Evolutionary conservation across 208 protist genomes (phyloP), one percentile per base, ranked within the genome.

Genomic region (Trypanosoma melophagium): DNA sequence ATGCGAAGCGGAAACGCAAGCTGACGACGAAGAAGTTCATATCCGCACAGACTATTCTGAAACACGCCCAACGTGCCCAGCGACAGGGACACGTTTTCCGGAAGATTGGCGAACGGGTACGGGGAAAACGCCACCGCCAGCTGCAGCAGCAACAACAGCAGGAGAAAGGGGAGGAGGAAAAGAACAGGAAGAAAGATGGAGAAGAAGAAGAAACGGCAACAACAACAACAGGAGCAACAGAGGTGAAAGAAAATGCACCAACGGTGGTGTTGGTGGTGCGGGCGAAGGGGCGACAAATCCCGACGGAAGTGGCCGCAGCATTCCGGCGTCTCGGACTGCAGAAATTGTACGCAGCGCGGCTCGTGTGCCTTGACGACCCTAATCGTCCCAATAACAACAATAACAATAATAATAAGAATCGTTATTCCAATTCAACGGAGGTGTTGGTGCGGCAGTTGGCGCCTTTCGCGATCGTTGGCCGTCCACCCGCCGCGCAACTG

Each of bases 21-120:
- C 80, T 96, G 19, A 71, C 66, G 0, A 93, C 85, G 16, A 90
- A 92, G 77, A 96, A 96, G 68, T 96, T 96, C 53, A 87, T 92
- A 44, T 79, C 83, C 19, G 90, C 90, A 0, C 90, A 96, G 66
- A 90, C 86, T 0, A 89, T 96, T 31, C 66, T 96, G 45, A 92
- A 93, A 69, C 85, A 92, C 55, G 90, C 90, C 4, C 77, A 87
- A 72, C 87, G 85, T 22, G 90, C 87, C 60, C 77, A 90, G 57
- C 71, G 80, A 19, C 85, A 93, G 69, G 81, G 82, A 0, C 69
- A 71, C 17, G 63, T 70, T 22, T 96, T 96, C 52, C 81, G 78
- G 25, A 96, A 96, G 70, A 89, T 93, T 52, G 87, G 87, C 3
- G 90, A 96, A 75, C 82, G 80, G 66, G 64, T 83, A 16, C 63